A percentile compares a stretch with the other conserved stretches of the same genome.
Evolutionary conservation across 225 moss, liverwort and hornwort genomes (phyloP).

Genomic region (Polytrichum commune): DNA sequence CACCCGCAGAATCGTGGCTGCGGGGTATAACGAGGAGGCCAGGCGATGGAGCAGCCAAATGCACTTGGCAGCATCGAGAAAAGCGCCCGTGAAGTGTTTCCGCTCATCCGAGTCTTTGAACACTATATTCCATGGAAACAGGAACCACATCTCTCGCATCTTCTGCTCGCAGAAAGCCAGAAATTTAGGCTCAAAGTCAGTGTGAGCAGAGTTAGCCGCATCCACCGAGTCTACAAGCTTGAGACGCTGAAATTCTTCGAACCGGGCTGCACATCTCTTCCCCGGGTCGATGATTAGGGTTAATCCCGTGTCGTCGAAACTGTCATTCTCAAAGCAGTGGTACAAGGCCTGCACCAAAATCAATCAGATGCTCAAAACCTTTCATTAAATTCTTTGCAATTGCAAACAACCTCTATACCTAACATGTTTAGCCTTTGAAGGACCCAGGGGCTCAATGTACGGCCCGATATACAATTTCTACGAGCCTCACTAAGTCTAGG

Average conservation of each 20-base stretch:
- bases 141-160: conserved; percentile 93
- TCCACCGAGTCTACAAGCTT: conserved; percentile 68
- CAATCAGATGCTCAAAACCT: too few species aligned
- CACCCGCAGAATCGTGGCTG: conserved; percentile 64
- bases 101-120: conserved; percentile 77
- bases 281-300: conserved; percentile 76
- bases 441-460: too few species aligned
- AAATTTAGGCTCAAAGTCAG: conserved; percentile 67
- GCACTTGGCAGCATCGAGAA: conserved; percentile 87
- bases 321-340: conserved; percentile 90
- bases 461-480: too few species aligned
- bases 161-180: conserved; percentile 73
- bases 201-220: conserved; percentile 60
- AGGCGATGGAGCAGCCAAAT: conserved; percentile 86
- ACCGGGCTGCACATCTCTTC: conserved; percentile 56
- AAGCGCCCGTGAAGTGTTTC: conserved; percentile 69
- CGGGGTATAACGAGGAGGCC: conserved; percentile 63
- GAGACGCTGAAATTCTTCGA: conserved; percentile 74
- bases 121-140: conserved; percentile 92
- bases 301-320: conserved; percentile 79
- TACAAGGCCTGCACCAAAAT: conserved; percentile 45
- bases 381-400: too few species aligned
- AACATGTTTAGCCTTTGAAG: too few species aligned
- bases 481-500: too few species aligned
- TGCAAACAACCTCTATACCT: too few species aligned